Evolutionary conservation across 306 rosid species (phyloP).

Genomic region (Quercus aquifolioides): DNA sequence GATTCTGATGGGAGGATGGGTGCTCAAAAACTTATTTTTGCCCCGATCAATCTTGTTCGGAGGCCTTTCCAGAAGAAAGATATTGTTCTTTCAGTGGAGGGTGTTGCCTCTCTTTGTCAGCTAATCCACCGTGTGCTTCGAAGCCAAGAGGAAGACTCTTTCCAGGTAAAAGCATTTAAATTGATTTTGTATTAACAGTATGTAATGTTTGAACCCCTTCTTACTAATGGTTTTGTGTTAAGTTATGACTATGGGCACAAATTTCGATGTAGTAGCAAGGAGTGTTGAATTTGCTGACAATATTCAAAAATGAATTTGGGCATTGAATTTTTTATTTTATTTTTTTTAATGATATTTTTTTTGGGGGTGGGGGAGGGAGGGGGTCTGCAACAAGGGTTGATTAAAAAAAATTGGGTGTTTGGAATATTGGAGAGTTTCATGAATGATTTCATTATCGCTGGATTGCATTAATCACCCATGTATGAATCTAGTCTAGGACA

Average conservation of each 20-base stretch:
- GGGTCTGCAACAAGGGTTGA: too few species aligned
- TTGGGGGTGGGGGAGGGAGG: too few species aligned
- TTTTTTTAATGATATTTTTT: too few species aligned
- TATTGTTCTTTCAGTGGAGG: slow-evolving; percentile 75
- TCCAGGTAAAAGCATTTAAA: slow-evolving; percentile 53
- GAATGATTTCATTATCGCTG: too few species aligned
- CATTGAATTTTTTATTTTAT: too few species aligned
- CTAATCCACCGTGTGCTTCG: slow-evolving; percentile 51
- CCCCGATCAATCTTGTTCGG: slow-evolving; percentile 64
- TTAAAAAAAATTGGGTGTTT: too few species aligned
- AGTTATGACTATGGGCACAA: not conserved
- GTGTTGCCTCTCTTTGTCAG: slow-evolving; percentile 70
- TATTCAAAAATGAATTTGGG: too few species aligned
- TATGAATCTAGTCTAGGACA: too few species aligned
- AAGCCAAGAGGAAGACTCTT: slow-evolving; percentile 74
- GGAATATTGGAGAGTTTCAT: too few species aligned
- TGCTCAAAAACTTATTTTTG: slow-evolving; percentile 58
- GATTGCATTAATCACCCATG: too few species aligned
- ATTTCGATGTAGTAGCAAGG: not conserved
- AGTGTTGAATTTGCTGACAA: too few species aligned
- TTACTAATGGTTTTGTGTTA: not conserved
- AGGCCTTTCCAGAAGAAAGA: slow-evolving; percentile 78
- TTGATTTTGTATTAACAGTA: not conserved
- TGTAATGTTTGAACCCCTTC: not conserved
- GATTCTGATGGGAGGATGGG: slow-evolving; percentile 44